Base-by-base conservation (phyloP, 2,329 filamentous ascomycete genomes). In the Chaetomium sp. region DNA sequence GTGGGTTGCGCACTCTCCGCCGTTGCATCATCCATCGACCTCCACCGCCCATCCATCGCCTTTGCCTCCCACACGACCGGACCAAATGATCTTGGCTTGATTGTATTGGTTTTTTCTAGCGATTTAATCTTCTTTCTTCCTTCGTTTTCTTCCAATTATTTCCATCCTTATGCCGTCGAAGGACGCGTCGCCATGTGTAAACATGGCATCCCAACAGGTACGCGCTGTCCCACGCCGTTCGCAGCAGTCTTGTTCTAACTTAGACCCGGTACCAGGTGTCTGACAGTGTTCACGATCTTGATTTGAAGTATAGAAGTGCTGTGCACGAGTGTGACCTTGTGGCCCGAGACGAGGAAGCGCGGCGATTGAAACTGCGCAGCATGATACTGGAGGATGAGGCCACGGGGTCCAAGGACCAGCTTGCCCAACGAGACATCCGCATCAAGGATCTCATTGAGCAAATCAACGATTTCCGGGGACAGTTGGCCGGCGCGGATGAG, bases 301-400 rank as follows among this genome's bases (percentile, higher is more conserved):
- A 95, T 68, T 72, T 87, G 58, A 81, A 81, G 64, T 89, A 91
- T 68, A 82, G 87, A 62, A 78, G 79, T 57, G 80, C 79, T 61
- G 71, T 81, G 53, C 83, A 86, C 62, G 77, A 84, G 53, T 80
- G 87, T 38, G 80, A 88, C 52, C 74, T 86, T 9, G 77, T 95
- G 54, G 74, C 82, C 62, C 88, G 88, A 65, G 84, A 90, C 61
- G 91, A 97, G 69, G 82, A 86, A 57, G 76, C 82, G 41, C 84
- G 91, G 48, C 80, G 85, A 61, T 71, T 90, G 52, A 83, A 83
- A 62, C 77, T 92, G 58, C 81, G 85, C 59, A 77, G 85, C 53
- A 73, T 91, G 53, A 71, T 91, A n/a, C 74, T 88, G n/a, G 79
- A 85, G 59, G 84, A 91, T 61, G 87, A 95, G 60, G 89, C 86